Base-by-base conservation (phyloP, 257 asterid species). In the Mitragyna speciosa region DNA sequence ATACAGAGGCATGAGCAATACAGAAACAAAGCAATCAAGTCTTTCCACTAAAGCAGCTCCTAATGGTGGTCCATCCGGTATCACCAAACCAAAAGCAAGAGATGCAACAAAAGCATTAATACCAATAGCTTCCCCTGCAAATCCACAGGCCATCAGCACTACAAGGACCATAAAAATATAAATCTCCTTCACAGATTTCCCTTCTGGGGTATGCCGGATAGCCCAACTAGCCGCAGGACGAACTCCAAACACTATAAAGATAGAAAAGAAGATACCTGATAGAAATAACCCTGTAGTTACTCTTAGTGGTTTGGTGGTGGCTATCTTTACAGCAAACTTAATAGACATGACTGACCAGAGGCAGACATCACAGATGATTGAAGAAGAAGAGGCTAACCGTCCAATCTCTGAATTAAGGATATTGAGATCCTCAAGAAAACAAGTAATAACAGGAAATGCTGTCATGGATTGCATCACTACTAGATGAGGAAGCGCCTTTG, bases 151-250 rank as follows among this genome's bases (percentile, higher is more conserved):
- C 83, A 90, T 31, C 76, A 91, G 49, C 39, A 76, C 69, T 51
- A 87, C 77, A 56, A 90, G 83, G 31, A 88, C 84, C 7, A 75
- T 24, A 67, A 83, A 73, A 9, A 91, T 80, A 61, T 89, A 86
- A 20, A 58, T 77, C 87, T 91, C 91, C 67, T 89, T 90, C 66
- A 91, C 88, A 8, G 91, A 87, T 56, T 83, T 86, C 59, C 88
- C 85, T 75, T 91, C 94, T 22, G 91, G 94, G 24, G 89, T 91
- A 69, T 61, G 81, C 64, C 86, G 85, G 67, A 86, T 82, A 71
- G 89, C 90, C 96, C 96, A 91, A 43, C 83, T 39, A 68, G 92
- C 92, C 2, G 89, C 92, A 14, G 94, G 96, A 78, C 89, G 94
- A 41, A 88, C 72, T 5, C 88, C 87, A 76, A 84, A 83, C 39